Evolutionary conservation across 192 early-diverging fungal species (phyloP).

Genomic region (Chytriomyces confervae): DNA sequence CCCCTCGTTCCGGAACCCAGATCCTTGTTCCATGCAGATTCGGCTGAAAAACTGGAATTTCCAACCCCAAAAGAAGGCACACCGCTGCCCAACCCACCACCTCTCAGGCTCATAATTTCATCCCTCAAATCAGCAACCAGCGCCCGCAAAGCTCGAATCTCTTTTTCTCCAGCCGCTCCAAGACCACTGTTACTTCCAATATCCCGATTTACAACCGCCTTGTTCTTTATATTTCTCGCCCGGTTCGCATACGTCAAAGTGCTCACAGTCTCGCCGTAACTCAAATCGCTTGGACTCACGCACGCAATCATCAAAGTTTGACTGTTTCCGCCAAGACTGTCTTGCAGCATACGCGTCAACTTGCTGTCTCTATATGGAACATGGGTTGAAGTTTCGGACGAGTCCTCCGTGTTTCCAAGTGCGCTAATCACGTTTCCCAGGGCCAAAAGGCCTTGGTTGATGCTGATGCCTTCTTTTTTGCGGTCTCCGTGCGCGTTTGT

Average conservation of each 20-base stretch:
- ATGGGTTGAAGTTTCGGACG: conserved; percentile 59
- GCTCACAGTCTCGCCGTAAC: conserved; percentile 89
- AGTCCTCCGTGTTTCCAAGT: conserved; percentile 37
- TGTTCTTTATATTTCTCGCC: conserved; percentile 95
- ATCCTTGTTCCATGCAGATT: too few species aligned
- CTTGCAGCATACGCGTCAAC: conserved; percentile 95
- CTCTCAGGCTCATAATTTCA: conserved; percentile 41
- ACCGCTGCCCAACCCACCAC: conserved; percentile 5
- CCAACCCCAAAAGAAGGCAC: conserved; percentile 8
- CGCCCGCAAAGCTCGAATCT: conserved; percentile 48
- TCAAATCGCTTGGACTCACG: conserved; percentile 84
- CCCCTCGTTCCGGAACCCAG: too few species aligned
- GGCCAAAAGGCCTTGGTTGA: conserved; percentile 93
- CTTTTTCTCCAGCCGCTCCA: conserved; percentile 42
- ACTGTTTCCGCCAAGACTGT: conserved; percentile 91
- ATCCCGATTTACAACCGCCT: conserved; percentile 80
- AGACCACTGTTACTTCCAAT: conserved; percentile 25
- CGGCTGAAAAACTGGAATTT: neutral
- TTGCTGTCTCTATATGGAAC: conserved; percentile 98
- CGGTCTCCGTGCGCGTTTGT: conserved; percentile 92
- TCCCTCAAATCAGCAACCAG: conserved; percentile 49
- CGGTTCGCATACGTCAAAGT: conserved; percentile 96
- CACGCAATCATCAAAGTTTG: conserved; percentile 96
- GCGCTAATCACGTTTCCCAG: conserved; percentile 99
- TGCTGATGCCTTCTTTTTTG: conserved; percentile 94